Evolutionary conservation across 352 stramenopile species (phyloP).

Genomic region (Phytophthora fragariaefolia): DNA sequence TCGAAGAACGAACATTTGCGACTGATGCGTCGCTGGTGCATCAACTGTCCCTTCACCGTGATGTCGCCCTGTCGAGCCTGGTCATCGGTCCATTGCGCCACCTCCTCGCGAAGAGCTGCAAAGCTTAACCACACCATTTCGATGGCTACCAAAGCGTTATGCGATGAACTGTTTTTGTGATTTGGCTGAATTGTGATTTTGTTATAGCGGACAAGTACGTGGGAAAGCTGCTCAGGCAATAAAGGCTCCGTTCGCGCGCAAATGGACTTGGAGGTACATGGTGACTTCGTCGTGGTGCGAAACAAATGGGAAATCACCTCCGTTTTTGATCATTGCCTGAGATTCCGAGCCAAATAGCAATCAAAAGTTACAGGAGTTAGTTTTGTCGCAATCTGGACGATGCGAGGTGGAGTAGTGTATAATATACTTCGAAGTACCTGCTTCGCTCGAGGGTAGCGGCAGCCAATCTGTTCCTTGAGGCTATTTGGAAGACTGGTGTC

Average conservation of each 20-base stretch:
- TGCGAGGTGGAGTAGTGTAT: not conserved
- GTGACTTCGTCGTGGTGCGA: conserved; percentile 78
- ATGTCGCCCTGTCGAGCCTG: conserved; percentile 37
- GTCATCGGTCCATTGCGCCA: conserved; percentile 34
- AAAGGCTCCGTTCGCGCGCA: conserved; percentile 62
- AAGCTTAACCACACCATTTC: conserved; percentile 61
- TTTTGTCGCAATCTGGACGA: not conserved
- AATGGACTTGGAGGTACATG: conserved; percentile 79
- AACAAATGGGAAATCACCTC: conserved; percentile 73
- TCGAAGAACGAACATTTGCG: conserved; percentile 84
- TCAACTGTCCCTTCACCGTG: conserved; percentile 73
- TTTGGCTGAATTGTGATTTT: conserved; percentile 7
- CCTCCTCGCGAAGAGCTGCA: conserved; percentile 48
- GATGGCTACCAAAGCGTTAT: conserved; percentile 21
- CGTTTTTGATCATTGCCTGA: conserved; percentile 73
- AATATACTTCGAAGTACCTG: conserved; percentile 36
- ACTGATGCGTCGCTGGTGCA: conserved; percentile 78
- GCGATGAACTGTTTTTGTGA: conserved; percentile 10
- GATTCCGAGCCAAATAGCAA: not conserved
- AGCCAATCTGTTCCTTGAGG: conserved; percentile 49
- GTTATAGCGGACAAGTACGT: conserved; percentile 13
- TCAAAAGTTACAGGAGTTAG: not conserved
- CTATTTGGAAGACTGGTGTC: conserved; percentile 51
- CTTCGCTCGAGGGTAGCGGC: conserved; percentile 62
- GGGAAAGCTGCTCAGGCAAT: conserved; percentile 33